phyloP scores from a whole-genome alignment of 176 grass and related monocot genomes.

The Aegilops speltoides region DNA sequence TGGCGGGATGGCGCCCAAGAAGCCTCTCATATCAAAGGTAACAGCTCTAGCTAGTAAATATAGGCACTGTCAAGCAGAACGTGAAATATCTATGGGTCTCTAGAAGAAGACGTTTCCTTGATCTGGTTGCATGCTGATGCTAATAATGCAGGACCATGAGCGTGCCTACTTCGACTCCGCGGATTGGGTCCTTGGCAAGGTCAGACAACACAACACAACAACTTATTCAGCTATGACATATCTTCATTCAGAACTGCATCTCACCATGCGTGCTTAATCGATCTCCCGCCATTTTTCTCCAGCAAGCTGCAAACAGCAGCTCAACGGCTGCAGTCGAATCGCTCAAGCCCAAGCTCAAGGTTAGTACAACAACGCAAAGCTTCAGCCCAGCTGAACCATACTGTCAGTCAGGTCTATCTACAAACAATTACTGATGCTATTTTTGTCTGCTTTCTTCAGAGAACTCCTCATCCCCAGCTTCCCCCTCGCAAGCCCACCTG shows the following conservation, averaged over 20 bases:
- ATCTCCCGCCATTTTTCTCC: neutral
- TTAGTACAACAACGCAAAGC: neutral
- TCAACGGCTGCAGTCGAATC: slow-evolving; percentile 55
- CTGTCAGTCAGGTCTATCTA: neutral
- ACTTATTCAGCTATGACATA: neutral
- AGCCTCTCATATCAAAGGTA: slow-evolving; percentile 95
- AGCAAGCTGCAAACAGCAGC: slow-evolving; percentile 78
- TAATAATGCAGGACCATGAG: slow-evolving; percentile 69
- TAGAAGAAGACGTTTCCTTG: neutral
- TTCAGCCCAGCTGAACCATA: neutral
- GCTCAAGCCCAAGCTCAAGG: slow-evolving; percentile 94
- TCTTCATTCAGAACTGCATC: slow-evolving; percentile 20
- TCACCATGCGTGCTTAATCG: neutral
- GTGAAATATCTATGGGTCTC: neutral
- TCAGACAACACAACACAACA: slow-evolving; percentile 19
- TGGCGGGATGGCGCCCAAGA: slow-evolving; percentile 78
- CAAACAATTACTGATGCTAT: neutral
- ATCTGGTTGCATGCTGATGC: neutral
- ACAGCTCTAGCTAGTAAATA: too few relatives aligned
- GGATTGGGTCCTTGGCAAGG: slow-evolving; percentile 95
- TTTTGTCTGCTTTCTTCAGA: slow-evolving; percentile 38
- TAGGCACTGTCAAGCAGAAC: neutral
- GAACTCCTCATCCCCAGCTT: slow-evolving; percentile 83
- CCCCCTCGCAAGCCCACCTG: slow-evolving; percentile 91
- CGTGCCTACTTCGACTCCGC: slow-evolving; percentile 91